Percentiles rank a stretch among this genome's conserved stretches.
Conservation (phyloP, 345 rosid species). For the Dimocarpus longan region DNA sequence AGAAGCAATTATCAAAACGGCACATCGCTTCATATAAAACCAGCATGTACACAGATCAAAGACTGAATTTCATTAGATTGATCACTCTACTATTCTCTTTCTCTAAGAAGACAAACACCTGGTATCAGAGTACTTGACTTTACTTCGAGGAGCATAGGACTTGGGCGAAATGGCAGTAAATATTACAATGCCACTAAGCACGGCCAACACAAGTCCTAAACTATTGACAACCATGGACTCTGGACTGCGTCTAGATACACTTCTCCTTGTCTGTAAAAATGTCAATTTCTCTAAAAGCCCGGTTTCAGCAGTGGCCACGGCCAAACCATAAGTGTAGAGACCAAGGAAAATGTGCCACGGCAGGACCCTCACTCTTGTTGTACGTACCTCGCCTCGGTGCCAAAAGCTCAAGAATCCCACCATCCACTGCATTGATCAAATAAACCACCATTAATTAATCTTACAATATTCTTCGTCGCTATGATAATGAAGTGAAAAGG, state of each 20-base stretch:
- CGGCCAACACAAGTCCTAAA: constrained; percentile 69
- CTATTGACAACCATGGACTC: constrained; percentile 76
- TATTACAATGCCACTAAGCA: constrained; percentile 70
- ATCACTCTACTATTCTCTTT: background rate
- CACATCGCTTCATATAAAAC: too few species aligned
- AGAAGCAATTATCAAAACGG: too few species aligned
- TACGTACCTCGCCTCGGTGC: constrained; percentile 72
- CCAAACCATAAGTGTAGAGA: constrained; percentile 80
- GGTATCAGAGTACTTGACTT: constrained; percentile 44
- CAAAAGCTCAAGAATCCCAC: constrained; percentile 87
- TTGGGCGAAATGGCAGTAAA: constrained; percentile 69
- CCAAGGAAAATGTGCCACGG: constrained; percentile 97
- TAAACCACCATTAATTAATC: too few species aligned
- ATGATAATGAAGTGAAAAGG: background rate
- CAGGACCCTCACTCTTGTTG: constrained; percentile 56
- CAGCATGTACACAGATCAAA: too few species aligned
- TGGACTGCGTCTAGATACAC: constrained; percentile 40
- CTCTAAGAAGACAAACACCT: constrained; percentile 54
- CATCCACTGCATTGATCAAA: constrained; percentile 63
- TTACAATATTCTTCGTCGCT: background rate
- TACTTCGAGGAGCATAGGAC: constrained; percentile 32
- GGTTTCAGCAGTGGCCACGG: constrained; percentile 87
- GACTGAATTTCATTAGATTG: too few species aligned
- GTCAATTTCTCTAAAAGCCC: constrained; percentile 82
- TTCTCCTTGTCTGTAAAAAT: constrained; percentile 57